Base-by-base conservation (phyloP, 345 rosid species). In the Brassica incana region DNA sequence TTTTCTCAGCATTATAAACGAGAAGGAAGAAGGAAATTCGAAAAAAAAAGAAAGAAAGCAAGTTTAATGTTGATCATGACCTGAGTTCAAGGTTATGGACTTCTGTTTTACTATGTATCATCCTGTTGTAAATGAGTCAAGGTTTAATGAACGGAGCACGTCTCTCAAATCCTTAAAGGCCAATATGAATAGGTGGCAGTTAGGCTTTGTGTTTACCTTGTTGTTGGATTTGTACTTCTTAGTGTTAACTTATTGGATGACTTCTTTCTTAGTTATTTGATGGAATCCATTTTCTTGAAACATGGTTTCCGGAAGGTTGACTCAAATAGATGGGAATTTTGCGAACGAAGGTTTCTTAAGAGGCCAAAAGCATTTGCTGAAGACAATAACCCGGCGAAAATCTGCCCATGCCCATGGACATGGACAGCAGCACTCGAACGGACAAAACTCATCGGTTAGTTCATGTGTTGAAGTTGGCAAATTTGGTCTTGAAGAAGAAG, bases 401-500 rank as follows among this genome's bases (percentile, higher is more conserved):
- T 90, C 99, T 29, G 32, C 32, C 32, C 32, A 29, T 69, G 93
- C 86, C 8, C 92, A 88, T 50, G 84, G 78, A 65, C 81, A 68
- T 15, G 87, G 86, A 77, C 94, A 84, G 40, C 97, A 86, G 63
- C 97, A 85, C 79, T 69, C 90, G 2, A 87, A 83, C 76, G 93
- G 85, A 25, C 97, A 91, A 72, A 87, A 83, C 73, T 81, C 97
- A 69, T 88, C 99, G 32, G 88, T 88, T 14, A 86, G 89, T 33
- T 88, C 97, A 33, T 95, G 99, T 79, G 98, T 93, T 50, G 99
- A 95, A 89, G 98, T 95, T 79, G 99, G 98, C 72, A 93, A 95
- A 74, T 95, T 95, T 82, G 99, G 98, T 82, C 90, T 95, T 16
- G 95, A 89, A 85, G 98, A 93, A 85, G 98, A 95, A 80, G 97